A percentile compares a stretch with the other conserved stretches of the same genome.
phyloP scores from a whole-genome alignment of 139 green algal genomes.

The Parachlorella kessleri region DNA sequence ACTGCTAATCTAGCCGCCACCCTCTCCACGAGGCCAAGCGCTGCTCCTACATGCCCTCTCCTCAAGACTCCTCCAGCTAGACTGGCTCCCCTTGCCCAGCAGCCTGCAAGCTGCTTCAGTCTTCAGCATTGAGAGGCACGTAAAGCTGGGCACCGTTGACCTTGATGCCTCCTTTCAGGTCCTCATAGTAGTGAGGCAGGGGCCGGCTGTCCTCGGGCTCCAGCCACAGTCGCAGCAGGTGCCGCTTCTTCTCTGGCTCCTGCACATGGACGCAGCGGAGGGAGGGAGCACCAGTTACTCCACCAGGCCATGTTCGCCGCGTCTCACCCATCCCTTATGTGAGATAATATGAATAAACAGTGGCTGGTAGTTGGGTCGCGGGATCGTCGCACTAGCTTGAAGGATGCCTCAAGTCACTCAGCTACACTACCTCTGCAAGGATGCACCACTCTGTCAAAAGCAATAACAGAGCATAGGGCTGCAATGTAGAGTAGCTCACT shows the following conservation, averaged over 20 bases:
- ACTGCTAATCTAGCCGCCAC: too few relatives aligned
- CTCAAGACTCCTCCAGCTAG: too few relatives aligned
- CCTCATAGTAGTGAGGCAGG: constrained; percentile 40
- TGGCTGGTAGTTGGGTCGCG: not conserved
- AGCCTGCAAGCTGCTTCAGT: too few relatives aligned
- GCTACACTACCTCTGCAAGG: not conserved
- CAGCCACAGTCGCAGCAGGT: constrained; percentile 70
- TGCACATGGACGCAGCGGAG: not conserved
- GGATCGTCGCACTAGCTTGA: not conserved
- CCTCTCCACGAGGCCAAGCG: too few relatives aligned
- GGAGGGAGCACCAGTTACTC: not conserved
- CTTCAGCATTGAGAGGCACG: constrained; percentile 45
- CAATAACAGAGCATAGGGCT: too few relatives aligned
- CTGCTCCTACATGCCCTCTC: too few relatives aligned
- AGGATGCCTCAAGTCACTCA: not conserved
- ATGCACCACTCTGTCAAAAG: too few relatives aligned
- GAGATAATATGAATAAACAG: not conserved
- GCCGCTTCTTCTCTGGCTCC: constrained; percentile 35
- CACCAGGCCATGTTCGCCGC: not conserved
- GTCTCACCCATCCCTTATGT: not conserved
- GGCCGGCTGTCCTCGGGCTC: constrained; percentile 33
- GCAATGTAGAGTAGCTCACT: too few relatives aligned
- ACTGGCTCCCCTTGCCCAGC: too few relatives aligned
- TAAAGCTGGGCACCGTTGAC: constrained; percentile 12
- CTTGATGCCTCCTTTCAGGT: constrained; percentile 47